These are phyloP conservation scores for Ceratocystis albifundus DNA, from an alignment of 2,329 filamentous ascomycete genomes.

Conservation along the genomic window DNA sequence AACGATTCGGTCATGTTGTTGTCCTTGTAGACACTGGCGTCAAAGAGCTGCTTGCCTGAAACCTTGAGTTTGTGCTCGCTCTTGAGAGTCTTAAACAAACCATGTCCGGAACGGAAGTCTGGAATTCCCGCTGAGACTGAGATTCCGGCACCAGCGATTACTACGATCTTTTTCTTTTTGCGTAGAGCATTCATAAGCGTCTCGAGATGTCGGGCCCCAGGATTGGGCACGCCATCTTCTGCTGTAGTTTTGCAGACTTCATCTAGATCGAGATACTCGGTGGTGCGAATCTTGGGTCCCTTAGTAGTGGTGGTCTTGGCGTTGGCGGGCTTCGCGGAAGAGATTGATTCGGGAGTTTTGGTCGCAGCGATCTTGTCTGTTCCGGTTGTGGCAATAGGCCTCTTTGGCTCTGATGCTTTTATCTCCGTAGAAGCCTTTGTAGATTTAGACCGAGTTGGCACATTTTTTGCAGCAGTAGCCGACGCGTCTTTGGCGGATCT, in stretches of 20 bases:
- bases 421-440: background rate
- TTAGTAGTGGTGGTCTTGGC: conserved; percentile 10
- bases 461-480: conserved; percentile 60
- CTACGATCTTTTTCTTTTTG: conserved; percentile 91
- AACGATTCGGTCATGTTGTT: conserved; percentile 80
- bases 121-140: conserved; percentile 94
- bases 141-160: conserved; percentile 91
- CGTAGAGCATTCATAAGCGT: conserved; percentile 62
- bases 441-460: conserved; percentile 31
- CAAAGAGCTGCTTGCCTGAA: conserved; percentile 91
- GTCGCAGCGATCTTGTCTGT: background rate
- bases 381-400: background rate
- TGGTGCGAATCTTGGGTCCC: conserved; percentile 52
- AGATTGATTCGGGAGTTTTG: background rate
- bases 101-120: conserved; percentile 85
- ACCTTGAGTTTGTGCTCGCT: conserved; percentile 77
- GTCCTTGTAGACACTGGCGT: conserved; percentile 94
- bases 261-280: conserved; percentile 67
- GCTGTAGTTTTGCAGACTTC: conserved; percentile 26
- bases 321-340: conserved; percentile 6
- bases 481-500: conserved; percentile 41
- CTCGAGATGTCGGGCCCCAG: conserved; percentile 49
- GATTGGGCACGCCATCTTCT: conserved; percentile 37
- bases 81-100: conserved; percentile 75
- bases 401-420: background rate